Base-by-base conservation (phyloP, 345 rosid species). In the Linum tenue region DNA sequence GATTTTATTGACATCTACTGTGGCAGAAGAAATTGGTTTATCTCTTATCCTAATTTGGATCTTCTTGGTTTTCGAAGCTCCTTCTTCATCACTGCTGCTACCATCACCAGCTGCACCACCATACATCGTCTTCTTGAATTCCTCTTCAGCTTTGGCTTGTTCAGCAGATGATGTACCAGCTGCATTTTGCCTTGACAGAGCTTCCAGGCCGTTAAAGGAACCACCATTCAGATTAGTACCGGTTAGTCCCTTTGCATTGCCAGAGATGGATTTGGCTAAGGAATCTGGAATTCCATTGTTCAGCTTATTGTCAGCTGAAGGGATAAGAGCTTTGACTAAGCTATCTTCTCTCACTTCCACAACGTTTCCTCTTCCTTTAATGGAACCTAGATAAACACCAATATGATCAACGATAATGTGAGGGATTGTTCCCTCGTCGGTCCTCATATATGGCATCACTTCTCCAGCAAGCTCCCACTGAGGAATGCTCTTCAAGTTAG, bases 401-500 rank as follows among this genome's bases (percentile, higher is more conserved):
- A 90, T 90, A 72, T 86, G 97, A 83, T 90, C 96, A 40, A 86
- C 58, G 69, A 94, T 87, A 59, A 81, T 82, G 40, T 97, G 90
- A 39, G 99, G 99, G 75, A 94, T 84, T 50, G 95, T 73, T 62
- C 97, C 97, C 74, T 94, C 95, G 64, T 86, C 95, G 53, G 89
- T 94, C 74, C 76, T 94, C 99, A 94, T 94, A 82, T 94, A 94
- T 70, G 99, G 96, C 95, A 83, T 83, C 65, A 94, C 99, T 77
- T 94, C 99, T 59, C 86, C 92, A 55, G 97, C 99, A 70, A 90
- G 82, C 64, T 83, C 99, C 99, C 99, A 94, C 64, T 78, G 86
- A 71, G 99, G 97, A 76, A 84, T 83, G 65, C 81, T 84, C 81
- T 90, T 90, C 76, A 88, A 75, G 76, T 81, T 83, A 41, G 92